Evolutionary conservation across 2,329 filamentous ascomycete species (phyloP).

Genomic region (Dactylella cylindrospora): DNA sequence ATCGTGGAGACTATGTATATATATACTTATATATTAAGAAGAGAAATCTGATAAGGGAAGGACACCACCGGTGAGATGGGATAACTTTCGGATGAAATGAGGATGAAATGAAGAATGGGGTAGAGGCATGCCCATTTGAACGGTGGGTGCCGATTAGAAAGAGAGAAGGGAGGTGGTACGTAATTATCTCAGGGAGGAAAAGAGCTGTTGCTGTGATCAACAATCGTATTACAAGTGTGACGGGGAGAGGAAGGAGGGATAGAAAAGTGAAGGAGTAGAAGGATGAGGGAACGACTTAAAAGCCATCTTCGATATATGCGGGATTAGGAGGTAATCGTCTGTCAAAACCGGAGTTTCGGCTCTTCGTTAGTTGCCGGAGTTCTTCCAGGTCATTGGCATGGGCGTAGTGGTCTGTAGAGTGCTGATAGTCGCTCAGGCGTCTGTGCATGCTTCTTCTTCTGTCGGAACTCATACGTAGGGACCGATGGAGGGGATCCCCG

Average conservation of each 20-base stretch:
- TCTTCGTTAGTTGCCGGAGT: slow-evolving; percentile 39
- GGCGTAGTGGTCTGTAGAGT: slow-evolving; percentile 16
- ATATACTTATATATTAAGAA: not conserved
- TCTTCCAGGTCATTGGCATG: slow-evolving; percentile 36
- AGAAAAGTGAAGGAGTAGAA: not conserved
- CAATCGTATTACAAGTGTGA: not conserved
- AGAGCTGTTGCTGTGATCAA: not conserved
- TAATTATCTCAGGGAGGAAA: not conserved
- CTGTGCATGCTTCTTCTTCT: slow-evolving; percentile 40
- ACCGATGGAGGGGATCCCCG: slow-evolving; percentile 43
- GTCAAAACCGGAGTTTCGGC: slow-evolving; percentile 35
- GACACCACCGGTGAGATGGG: slow-evolving; percentile 30
- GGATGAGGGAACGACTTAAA: slow-evolving; percentile 3
- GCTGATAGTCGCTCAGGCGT: slow-evolving; percentile 38
- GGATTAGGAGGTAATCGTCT: slow-evolving; percentile 41
- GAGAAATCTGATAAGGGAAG: slow-evolving; percentile 8
- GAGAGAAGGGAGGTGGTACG: not conserved
- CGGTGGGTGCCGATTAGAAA: not conserved
- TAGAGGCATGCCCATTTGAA: no score
- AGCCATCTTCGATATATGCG: slow-evolving; percentile 35
- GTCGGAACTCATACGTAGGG: slow-evolving; percentile 43
- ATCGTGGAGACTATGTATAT: slow-evolving; percentile 16
- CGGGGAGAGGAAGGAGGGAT: not conserved
- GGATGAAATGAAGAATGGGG: not conserved
- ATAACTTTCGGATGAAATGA: slow-evolving; percentile 5